Percentiles rank a stretch among this genome's conserved stretches.
Conservation (phyloP, 2,329 filamentous ascomycete genomes). For the Neophaeococcomyces aloes region DNA sequence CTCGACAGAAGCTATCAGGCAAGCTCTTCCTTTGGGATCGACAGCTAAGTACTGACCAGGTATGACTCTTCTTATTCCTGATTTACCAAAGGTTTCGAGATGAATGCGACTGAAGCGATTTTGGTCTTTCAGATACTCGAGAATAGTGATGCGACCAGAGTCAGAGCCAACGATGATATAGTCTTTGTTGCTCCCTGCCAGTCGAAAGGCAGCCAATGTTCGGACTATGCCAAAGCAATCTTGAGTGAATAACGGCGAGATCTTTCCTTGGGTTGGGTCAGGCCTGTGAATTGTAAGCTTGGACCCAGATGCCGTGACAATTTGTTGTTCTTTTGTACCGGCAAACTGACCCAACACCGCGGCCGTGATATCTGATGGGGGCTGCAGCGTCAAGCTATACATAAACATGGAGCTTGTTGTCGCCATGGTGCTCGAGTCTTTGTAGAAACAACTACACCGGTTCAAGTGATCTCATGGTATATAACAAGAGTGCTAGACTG, state of each 20-base stretch:
- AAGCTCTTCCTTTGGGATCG: slow-evolving; percentile 91
- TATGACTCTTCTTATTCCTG: slow-evolving; percentile 81
- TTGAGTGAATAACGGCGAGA: slow-evolving; percentile 76
- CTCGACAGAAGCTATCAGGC: slow-evolving; percentile 84
- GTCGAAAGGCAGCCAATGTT: slow-evolving; percentile 73
- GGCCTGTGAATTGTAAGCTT: slow-evolving; percentile 79
- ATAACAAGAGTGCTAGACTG: no score
- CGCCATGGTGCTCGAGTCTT: slow-evolving; percentile 57
- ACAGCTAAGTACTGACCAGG: slow-evolving; percentile 93
- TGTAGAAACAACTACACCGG: no score
- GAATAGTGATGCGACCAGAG: slow-evolving; percentile 84
- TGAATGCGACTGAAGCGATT: slow-evolving; percentile 85
- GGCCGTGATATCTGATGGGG: slow-evolving; percentile 77
- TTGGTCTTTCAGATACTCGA: slow-evolving; percentile 79
- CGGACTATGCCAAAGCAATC: slow-evolving; percentile 95
- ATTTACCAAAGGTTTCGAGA: slow-evolving; percentile 96
- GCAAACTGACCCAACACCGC: slow-evolving; percentile 92
- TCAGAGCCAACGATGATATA: slow-evolving; percentile 93
- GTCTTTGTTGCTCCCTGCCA: slow-evolving; percentile 94
- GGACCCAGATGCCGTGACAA: slow-evolving; percentile 85
- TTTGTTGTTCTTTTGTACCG: slow-evolving; percentile 94
- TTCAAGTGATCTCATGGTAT: no score
- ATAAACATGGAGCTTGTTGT: slow-evolving; percentile 98
- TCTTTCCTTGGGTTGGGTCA: slow-evolving; percentile 73
- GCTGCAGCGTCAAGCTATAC: slow-evolving; percentile 93